These are phyloP conservation scores for Aeschynomene evenia DNA, from an alignment of 306 rosid species.

Conservation along the genomic window DNA sequence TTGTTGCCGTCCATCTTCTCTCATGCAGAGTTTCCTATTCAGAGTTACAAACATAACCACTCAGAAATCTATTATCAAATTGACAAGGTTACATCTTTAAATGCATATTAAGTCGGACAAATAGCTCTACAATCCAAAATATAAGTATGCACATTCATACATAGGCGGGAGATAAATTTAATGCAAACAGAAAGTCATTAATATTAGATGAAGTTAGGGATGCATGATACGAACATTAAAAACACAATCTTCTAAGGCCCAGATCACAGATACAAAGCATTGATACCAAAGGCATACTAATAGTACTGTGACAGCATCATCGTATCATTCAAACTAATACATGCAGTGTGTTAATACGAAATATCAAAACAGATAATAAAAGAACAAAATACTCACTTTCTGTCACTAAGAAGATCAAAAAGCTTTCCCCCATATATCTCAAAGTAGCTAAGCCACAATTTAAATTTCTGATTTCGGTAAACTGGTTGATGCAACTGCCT, in stretches of 20 bases:
- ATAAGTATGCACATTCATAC: not conserved
- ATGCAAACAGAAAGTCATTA: not conserved
- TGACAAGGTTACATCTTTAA: conserved; percentile 1
- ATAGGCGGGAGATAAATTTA: not conserved
- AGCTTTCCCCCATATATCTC: conserved; percentile 98
- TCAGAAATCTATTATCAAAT: conserved; percentile 26
- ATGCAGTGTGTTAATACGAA: not conserved
- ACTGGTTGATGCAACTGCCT: conserved; percentile 79
- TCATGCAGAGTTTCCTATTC: conserved; percentile 88
- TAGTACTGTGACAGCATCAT: not conserved
- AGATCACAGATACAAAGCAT: conserved; percentile 19
- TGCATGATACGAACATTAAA: conserved; percentile 6
- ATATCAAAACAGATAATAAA: not conserved
- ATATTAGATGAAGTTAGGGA: not conserved
- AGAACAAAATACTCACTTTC: conserved; percentile 62
- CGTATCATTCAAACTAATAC: not conserved
- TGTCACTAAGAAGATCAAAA: conserved; percentile 90
- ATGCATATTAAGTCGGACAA: conserved; percentile 6
- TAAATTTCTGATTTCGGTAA: conserved; percentile 85
- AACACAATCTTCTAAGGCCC: conserved; percentile 16
- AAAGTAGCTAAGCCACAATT: conserved; percentile 98
- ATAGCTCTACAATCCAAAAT: not conserved
- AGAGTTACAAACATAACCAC: conserved; percentile 16
- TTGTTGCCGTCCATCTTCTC: conserved; percentile 98
- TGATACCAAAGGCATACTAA: not conserved